Base-by-base conservation (phyloP, 2,329 filamentous ascomycete species). In the Paraconiothyrium brasiliense region DNA sequence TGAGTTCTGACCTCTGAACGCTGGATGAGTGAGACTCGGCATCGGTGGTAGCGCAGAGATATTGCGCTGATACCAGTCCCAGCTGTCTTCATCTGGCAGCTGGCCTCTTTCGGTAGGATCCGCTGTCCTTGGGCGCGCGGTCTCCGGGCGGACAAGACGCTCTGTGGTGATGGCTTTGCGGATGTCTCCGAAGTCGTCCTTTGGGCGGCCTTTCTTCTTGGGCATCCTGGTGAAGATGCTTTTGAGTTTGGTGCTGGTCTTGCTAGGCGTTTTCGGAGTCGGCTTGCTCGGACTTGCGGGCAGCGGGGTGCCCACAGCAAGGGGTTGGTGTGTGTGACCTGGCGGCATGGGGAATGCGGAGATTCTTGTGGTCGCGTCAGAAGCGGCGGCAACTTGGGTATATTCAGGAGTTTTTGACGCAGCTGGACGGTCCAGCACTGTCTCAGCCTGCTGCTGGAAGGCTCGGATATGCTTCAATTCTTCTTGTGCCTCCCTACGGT, bases 161-260 rank as follows among this genome's bases (percentile, higher is more conserved):
- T 54, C 50, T 4, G 35, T 3, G 3, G 35, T 20, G 22, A 54
- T 43, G 9, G 50, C 35, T 11, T 24, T 22, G 13, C 22, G 50
- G 35, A 54, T 54, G 50, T 54, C 50, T 22, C 2, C 30, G 50
- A 54, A 43, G 50, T 41, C 35, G 20, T 52, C 49, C 9, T 50
- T 16, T 2, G 13, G 27, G 6, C 27, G 27, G 6, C 6, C 47
- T 16, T 34, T 32, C 30, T 50, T 50, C 47, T 50, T 50, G 8
- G 43, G 20, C 1, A 6, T 50, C 14, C 14, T 16, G 2, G 30
- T 35, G 47, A 50, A 50, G 5, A 50, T 22, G 5, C n/a, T 3
- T 30, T 50, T 50, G 7, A 50, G 4, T 30, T 22, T 34, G n/a
- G 16, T 10, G 16, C 30, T 34, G 27, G 27, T n/a, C 16, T 50